Evolutionary conservation across 176 grass and related monocot genomes (phyloP).

Genomic region (Juncus inflexus): DNA sequence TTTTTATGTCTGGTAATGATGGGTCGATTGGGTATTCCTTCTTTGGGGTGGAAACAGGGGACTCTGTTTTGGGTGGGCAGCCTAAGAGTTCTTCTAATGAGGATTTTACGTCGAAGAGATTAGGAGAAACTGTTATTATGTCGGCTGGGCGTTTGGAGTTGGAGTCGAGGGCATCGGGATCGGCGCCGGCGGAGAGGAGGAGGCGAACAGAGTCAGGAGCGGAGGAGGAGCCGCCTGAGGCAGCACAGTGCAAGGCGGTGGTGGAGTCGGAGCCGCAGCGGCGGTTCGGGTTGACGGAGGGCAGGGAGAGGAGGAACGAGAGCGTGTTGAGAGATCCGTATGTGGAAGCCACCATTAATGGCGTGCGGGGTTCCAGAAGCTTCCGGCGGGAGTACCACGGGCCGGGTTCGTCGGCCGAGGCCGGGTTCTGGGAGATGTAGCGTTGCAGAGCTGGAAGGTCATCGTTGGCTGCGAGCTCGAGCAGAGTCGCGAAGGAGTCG

Average conservation of each 20-base stretch:
- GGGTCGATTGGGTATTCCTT: constrained; percentile 80
- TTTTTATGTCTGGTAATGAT: constrained; percentile 78
- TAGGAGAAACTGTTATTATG: constrained; percentile 47
- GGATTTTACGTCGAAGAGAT: constrained; percentile 42
- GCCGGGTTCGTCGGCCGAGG: constrained; percentile 46
- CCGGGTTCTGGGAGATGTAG: constrained; percentile 37
- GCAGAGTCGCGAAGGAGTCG: constrained; percentile 42
- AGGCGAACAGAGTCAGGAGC: constrained; percentile 45
- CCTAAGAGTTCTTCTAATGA: constrained; percentile 51
- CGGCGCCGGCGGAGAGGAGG: constrained; percentile 47
- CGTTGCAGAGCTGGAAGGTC: constrained; percentile 36
- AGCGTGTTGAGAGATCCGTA: constrained; percentile 54
- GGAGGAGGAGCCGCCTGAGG: constrained; percentile 45
- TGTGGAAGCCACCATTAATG: constrained; percentile 71
- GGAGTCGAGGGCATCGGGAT: constrained; percentile 38
- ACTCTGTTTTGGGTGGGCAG: constrained; percentile 2
- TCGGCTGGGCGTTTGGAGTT: constrained; percentile 47
- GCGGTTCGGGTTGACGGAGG: constrained; percentile 53
- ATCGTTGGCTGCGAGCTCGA: constrained; percentile 68
- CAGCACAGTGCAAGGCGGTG: constrained; percentile 75
- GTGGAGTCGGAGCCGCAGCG: constrained; percentile 43
- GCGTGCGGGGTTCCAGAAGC: constrained; percentile 55
- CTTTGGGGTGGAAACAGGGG: constrained; percentile 46
- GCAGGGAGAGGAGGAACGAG: constrained; percentile 37
- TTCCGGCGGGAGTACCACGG: constrained; percentile 76